These are phyloP conservation scores for Venturia carpophila DNA, from an alignment of 2,329 filamentous ascomycete species.

Conservation along the genomic window DNA sequence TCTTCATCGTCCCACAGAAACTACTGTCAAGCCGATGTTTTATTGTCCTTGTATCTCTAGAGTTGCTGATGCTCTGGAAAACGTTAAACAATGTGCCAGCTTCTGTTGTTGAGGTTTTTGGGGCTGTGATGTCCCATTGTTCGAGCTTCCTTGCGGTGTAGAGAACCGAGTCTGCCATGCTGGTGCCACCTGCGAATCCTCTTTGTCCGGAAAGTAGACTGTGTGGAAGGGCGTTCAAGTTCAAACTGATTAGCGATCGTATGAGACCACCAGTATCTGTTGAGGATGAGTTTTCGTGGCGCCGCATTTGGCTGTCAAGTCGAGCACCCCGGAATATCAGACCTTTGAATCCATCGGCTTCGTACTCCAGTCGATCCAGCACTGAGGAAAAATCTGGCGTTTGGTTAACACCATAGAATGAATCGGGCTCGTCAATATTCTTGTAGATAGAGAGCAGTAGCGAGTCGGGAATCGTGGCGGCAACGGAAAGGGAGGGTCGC, in stretches of 20 bases:
- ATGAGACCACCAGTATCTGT: conserved; percentile 63
- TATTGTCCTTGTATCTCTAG: conserved; percentile 48
- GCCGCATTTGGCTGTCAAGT: conserved; percentile 75
- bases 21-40: conserved; percentile 55
- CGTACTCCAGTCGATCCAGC: conserved; percentile 76
- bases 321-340: conserved; percentile 85
- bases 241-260: conserved; percentile 68
- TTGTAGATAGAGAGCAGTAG: conserved; percentile 77
- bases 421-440: conserved; percentile 90
- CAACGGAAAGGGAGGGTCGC: neutral
- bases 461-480: conserved; percentile 47
- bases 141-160: conserved; percentile 74
- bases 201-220: conserved; percentile 65
- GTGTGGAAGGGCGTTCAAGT: conserved; percentile 77
- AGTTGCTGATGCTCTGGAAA: conserved; percentile 69
- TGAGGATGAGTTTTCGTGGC: conserved; percentile 46
- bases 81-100: conserved; percentile 68
- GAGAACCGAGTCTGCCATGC: conserved; percentile 64
- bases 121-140: conserved; percentile 83
- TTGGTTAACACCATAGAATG: conserved; percentile 86
- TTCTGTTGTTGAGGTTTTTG: conserved; percentile 53
- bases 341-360: conserved; percentile 77
- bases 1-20: conserved; percentile 44
- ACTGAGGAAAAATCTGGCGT: conserved; percentile 68
- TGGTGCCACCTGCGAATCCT: conserved; percentile 48